phyloP scores from a whole-genome alignment of 495 filamentous ascomycete genomes.

The Margaritispora aquatica region DNA sequence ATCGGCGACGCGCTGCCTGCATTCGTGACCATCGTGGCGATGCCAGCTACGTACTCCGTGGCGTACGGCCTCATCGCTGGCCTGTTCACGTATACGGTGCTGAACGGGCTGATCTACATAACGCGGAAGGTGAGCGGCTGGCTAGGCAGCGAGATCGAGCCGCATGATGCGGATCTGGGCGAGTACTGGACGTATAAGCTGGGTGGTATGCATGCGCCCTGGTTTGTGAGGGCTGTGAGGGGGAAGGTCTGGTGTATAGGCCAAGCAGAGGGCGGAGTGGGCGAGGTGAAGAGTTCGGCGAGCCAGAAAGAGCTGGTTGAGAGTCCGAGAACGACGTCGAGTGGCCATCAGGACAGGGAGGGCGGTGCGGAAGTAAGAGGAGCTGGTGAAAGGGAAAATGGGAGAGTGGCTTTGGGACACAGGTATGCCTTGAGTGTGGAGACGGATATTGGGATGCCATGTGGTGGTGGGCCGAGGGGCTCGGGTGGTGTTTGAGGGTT shows the following conservation, averaged over 20 bases:
- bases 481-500: too few species aligned
- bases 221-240: slow-evolving; percentile 19
- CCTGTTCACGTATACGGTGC: slow-evolving; percentile 61
- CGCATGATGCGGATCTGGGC: slow-evolving; percentile 65
- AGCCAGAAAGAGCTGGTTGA: slow-evolving; percentile 7
- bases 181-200: slow-evolving; percentile 70
- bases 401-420: too few species aligned
- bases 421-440: too few species aligned
- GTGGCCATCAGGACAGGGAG: background rate
- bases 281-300: background rate
- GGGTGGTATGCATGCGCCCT: slow-evolving; percentile 5
- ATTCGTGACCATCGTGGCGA: slow-evolving; percentile 71
- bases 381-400: too few species aligned
- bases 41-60: slow-evolving; percentile 78
- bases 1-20: slow-evolving; percentile 70
- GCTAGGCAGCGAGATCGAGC: slow-evolving; percentile 50
- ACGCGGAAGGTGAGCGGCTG: slow-evolving; percentile 42
- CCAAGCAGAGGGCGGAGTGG: background rate
- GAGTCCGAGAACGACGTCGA: background rate
- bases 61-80: slow-evolving; percentile 77
- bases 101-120: slow-evolving; percentile 61
- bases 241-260: slow-evolving; percentile 12
- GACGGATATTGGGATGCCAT: too few species aligned
- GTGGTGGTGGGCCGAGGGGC: too few species aligned
- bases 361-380: too few species aligned